Evolutionary conservation across 805 yeast species (phyloP).

Genomic region (Lachancea fermentati): DNA sequence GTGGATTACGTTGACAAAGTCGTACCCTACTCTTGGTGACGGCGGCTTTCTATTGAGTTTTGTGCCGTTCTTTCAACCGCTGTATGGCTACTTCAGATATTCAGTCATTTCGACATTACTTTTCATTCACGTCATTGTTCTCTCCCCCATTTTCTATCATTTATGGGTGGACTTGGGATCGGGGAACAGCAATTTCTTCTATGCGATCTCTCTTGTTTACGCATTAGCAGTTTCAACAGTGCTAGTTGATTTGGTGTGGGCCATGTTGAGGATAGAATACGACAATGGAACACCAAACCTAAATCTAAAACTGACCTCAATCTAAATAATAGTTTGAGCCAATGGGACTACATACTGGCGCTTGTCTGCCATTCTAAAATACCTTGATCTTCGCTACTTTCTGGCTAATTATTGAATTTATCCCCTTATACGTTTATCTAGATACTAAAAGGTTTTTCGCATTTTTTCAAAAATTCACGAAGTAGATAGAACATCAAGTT

Average conservation of each 20-base stretch:
- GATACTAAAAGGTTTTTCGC: background rate
- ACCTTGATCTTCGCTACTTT: background rate
- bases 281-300: slow-evolving; percentile 38
- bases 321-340: slow-evolving; percentile 20
- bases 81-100: slow-evolving; percentile 42
- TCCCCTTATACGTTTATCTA: background rate
- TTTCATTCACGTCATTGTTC: slow-evolving; percentile 50
- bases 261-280: slow-evolving; percentile 62
- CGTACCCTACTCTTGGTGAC: slow-evolving; percentile 85
- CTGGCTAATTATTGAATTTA: background rate
- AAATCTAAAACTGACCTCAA: slow-evolving; percentile 45
- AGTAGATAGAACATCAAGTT: background rate
- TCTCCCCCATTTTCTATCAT: slow-evolving; percentile 86
- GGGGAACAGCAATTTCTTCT: slow-evolving; percentile 94
- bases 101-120: slow-evolving; percentile 46
- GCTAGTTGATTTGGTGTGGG: slow-evolving; percentile 78
- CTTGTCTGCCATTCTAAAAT: background rate
- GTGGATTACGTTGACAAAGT: slow-evolving; percentile 58
- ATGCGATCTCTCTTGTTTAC: slow-evolving; percentile 84
- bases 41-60: slow-evolving; percentile 50
- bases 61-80: slow-evolving; percentile 42
- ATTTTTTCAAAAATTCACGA: background rate
- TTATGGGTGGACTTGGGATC: slow-evolving; percentile 92
- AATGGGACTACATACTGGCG: background rate
- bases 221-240: slow-evolving; percentile 63